Percentiles rank a stretch among this genome's conserved stretches.
Conservation (phyloP, 148 eudicot genomes). For the Heliosperma pusillum region DNA sequence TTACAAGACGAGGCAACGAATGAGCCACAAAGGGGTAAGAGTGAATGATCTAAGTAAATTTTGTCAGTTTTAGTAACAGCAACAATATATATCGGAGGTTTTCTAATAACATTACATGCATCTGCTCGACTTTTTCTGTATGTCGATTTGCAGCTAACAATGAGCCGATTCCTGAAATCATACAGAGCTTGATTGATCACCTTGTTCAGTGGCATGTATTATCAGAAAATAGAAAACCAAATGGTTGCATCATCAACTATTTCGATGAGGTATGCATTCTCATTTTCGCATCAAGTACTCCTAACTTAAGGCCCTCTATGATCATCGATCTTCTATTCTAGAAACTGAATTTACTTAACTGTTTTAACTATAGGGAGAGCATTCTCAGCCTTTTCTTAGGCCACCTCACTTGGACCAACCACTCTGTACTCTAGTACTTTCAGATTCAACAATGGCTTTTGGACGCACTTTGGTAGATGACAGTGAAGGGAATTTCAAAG, state of each 20-base stretch:
- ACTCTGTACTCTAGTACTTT: conserved; percentile 64
- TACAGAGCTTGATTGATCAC: conserved; percentile 73
- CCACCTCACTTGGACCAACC: conserved; percentile 98
- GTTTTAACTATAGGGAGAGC: conserved; percentile 55
- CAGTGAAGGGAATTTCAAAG: conserved; percentile 79
- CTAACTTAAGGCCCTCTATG: neutral
- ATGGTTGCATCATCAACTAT: conserved; percentile 84
- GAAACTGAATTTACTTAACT: neutral
- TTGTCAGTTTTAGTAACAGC: neutral
- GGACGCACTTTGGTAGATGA: conserved; percentile 71
- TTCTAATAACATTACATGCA: neutral
- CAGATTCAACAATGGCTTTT: conserved; percentile 78
- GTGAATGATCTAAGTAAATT: neutral
- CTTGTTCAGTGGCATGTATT: conserved; percentile 76
- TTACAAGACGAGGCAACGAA: conserved; percentile 50
- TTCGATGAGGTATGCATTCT: conserved; percentile 70
- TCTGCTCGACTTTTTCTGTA: neutral
- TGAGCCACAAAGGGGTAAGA: conserved; percentile 53
- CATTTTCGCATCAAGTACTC: neutral
- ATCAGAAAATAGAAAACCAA: conserved; percentile 74
- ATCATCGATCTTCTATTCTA: neutral
- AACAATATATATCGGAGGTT: neutral
- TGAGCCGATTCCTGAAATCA: conserved; percentile 81
- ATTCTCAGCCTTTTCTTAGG: conserved; percentile 83
- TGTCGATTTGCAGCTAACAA: conserved; percentile 51